phyloP scores from a whole-genome alignment of 768 basidiomycete species.

The Rickenella mellea region DNA sequence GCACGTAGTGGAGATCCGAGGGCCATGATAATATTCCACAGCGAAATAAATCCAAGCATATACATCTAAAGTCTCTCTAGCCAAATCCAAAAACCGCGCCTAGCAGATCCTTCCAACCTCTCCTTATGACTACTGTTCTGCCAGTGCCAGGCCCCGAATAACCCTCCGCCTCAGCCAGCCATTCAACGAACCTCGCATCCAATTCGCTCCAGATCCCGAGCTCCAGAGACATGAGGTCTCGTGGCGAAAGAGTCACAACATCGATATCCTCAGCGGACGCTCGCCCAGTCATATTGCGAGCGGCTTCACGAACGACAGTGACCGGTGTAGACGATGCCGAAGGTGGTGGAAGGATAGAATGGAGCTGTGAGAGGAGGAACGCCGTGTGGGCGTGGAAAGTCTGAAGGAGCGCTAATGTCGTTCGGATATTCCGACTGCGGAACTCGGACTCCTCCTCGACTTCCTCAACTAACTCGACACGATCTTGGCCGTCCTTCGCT shows the following conservation, averaged over 20 bases:
- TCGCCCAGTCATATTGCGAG: conserved; percentile 18
- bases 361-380: conserved; percentile 44
- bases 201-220: conserved; percentile 63
- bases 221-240: conserved; percentile 56
- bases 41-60: too few species aligned
- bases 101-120: conserved; percentile 39
- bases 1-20: too few species aligned
- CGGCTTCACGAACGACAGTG: too few species aligned
- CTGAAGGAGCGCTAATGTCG: conserved; percentile 52
- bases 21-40: too few species aligned
- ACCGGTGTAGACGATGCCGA: conserved; percentile 1
- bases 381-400: conserved; percentile 59
- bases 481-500: too few species aligned
- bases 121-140: conserved; percentile 25
- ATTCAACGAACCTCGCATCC: conserved; percentile 71
- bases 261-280: conserved; percentile 16
- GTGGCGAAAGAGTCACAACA: not conserved
- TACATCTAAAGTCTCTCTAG: conserved; percentile 12
- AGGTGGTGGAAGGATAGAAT: conserved; percentile 15
- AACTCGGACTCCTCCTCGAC: conserved; percentile 11
- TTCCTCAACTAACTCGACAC: not conserved
- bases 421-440: conserved; percentile 29
- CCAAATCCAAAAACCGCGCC: conserved; percentile 33
- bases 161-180: conserved; percentile 58
- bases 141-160: conserved; percentile 26